Evolutionary conservation across 108 stramenopile species (phyloP).

Genomic region (Cyclotella sp.): DNA sequence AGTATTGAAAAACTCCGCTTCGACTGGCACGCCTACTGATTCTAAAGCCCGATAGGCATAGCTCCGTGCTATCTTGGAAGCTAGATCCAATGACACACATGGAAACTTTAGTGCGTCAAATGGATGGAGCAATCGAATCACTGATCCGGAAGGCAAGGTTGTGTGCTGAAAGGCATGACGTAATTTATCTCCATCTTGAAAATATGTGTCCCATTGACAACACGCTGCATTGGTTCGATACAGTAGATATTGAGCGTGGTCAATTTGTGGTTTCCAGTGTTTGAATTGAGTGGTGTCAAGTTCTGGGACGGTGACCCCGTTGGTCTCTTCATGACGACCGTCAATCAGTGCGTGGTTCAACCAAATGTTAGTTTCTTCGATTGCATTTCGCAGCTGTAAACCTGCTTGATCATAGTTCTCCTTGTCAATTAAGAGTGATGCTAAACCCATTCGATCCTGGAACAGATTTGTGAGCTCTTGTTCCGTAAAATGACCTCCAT

Average conservation of each 20-base stretch:
- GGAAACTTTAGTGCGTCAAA: conserved; percentile 69
- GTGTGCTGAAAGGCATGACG: conserved; percentile 21
- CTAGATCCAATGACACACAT: conserved; percentile 50
- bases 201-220: conserved; percentile 56
- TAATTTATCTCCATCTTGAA: conserved; percentile 45
- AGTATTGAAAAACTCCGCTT: background rate
- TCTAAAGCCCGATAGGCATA: conserved; percentile 54
- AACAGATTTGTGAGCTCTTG: conserved; percentile 35
- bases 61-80: conserved; percentile 50
- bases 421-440: conserved; percentile 55
- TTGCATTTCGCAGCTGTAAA: conserved; percentile 33
- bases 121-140: conserved; percentile 52
- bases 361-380: conserved; percentile 44
- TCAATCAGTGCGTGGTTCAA: conserved; percentile 8
- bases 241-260: conserved; percentile 50
- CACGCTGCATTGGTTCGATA: conserved; percentile 57
- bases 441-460: conserved; percentile 66
- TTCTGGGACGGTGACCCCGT: background rate
- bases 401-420: conserved; percentile 60
- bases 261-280: conserved; percentile 42
- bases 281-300: conserved; percentile 21
- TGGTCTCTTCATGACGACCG: background rate
- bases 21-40: conserved; percentile 19
- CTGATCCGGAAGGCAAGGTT: conserved; percentile 4
- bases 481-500: conserved; percentile 13